Percentiles rank a stretch among this genome's conserved stretches.
Conservation (phyloP, 371 early-diverging fungal species). For the Polyrhizophydium stewartii region DNA sequence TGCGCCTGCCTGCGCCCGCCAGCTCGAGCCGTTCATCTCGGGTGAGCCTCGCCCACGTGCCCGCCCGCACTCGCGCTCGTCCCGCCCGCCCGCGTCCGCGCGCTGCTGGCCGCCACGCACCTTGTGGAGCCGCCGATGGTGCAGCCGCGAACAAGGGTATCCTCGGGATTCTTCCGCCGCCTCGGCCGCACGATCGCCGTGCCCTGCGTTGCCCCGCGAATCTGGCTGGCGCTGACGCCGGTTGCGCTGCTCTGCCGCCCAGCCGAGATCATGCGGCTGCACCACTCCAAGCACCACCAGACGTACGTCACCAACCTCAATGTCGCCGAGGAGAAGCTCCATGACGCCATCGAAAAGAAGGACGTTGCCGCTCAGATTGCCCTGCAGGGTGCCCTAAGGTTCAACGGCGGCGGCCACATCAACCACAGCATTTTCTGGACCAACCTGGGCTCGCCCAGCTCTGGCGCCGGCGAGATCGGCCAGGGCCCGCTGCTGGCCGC, state of each 20-base stretch:
- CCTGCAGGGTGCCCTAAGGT: conserved; percentile 78
- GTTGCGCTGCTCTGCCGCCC: too few species aligned
- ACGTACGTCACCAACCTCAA: conserved; percentile 67
- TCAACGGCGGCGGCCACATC: conserved; percentile 97
- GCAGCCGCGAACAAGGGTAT: too few species aligned
- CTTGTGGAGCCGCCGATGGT: too few species aligned
- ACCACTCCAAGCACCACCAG: conserved; percentile 96
- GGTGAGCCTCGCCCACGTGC: conserved; percentile 11
- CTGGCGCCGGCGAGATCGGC: conserved; percentile 70
- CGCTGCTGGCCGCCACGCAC: too few species aligned
- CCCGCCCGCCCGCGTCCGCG: too few species aligned
- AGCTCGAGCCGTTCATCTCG: conserved; percentile 88
- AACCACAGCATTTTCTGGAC: conserved; percentile 98
- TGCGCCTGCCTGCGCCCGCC: too few species aligned
- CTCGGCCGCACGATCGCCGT: background rate
- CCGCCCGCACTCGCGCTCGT: too few species aligned
- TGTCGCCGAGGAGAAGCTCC: conserved; percentile 66
- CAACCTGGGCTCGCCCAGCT: conserved; percentile 79
- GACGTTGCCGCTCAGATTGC: conserved; percentile 71
- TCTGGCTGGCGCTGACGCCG: background rate
- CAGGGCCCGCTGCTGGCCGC: conserved; percentile 56
- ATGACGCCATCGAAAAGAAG: conserved; percentile 60
- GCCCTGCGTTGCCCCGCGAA: background rate
- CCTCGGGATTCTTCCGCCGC: too few species aligned
- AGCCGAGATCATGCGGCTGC: conserved; percentile 93